Conservation (phyloP, 768 basidiomycete species). For the Neoboletus brunneissimus region DNA sequence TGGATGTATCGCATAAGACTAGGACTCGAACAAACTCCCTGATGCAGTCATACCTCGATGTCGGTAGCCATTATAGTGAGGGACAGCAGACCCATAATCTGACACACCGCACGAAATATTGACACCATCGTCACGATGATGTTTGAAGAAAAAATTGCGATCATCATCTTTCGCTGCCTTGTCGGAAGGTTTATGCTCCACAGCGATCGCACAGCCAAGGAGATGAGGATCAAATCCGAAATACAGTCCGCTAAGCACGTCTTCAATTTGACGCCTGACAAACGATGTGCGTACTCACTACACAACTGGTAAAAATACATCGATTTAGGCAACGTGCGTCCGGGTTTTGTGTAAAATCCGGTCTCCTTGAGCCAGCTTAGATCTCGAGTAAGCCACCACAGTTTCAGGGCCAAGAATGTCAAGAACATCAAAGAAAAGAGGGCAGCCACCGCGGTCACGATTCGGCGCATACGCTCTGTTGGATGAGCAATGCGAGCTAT, state of each 20-base stretch:
- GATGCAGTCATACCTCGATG: slow-evolving; percentile 10
- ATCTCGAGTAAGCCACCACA: slow-evolving; percentile 12
- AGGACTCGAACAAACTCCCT: not conserved
- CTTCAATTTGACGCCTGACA: not conserved
- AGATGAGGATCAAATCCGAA: slow-evolving; percentile 17
- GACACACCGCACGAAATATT: slow-evolving; percentile 14
- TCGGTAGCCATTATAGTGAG: slow-evolving; percentile 11
- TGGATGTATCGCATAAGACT: slow-evolving; percentile 1
- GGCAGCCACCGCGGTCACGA: slow-evolving; percentile 6
- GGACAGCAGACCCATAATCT: slow-evolving; percentile 3
- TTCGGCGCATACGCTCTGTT: slow-evolving; percentile 2
- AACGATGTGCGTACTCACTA: slow-evolving; percentile 11
- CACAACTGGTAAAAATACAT: slow-evolving; percentile 13
- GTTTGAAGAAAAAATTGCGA: slow-evolving; percentile 9
- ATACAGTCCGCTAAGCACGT: slow-evolving; percentile 20
- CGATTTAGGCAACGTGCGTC: not conserved
- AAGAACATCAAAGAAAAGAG: slow-evolving; percentile 12
- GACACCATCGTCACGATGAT: slow-evolving; percentile 11
- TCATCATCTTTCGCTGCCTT: slow-evolving; percentile 15
- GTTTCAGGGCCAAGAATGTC: slow-evolving; percentile 1
- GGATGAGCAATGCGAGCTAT: slow-evolving; percentile 20
- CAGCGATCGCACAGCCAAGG: slow-evolving; percentile 9
- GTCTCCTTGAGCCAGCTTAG: slow-evolving; percentile 3
- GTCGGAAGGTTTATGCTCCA: slow-evolving; percentile 12
- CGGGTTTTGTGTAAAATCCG: not conserved